Evolutionary conservation across 2,329 filamentous ascomycete species (phyloP).

Genomic region (Nemania diffusa): DNA sequence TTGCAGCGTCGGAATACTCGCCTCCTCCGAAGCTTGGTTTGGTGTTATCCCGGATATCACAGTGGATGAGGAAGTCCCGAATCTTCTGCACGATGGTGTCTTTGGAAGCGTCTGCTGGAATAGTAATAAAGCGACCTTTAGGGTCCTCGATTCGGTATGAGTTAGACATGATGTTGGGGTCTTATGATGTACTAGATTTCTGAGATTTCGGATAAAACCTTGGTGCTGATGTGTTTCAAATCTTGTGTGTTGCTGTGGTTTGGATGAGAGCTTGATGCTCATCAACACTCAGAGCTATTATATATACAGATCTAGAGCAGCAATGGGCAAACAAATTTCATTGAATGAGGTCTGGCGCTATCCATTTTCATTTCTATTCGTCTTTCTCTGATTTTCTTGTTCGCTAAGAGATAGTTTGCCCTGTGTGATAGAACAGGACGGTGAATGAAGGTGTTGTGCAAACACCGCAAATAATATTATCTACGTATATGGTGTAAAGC

Average conservation of each 20-base stretch:
- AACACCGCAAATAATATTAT: no score
- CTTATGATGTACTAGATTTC: background rate
- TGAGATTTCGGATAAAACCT: background rate
- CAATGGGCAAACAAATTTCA: background rate
- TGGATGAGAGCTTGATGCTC: background rate
- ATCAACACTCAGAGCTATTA: background rate
- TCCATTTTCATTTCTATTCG: no score
- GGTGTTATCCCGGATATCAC: conserved; percentile 1
- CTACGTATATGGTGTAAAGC: no score
- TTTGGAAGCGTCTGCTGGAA: background rate
- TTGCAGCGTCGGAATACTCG: conserved; percentile 13
- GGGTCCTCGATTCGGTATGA: conserved; percentile 3
- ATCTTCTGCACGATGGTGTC: background rate
- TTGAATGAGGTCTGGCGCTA: background rate
- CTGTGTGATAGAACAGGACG: no score
- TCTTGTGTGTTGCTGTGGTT: background rate
- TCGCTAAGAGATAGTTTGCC: no score
- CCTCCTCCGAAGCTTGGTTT: background rate
- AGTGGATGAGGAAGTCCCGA: conserved; percentile 9
- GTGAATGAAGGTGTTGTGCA: no score
- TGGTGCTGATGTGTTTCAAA: no score
- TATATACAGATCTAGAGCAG: background rate
- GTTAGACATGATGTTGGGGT: background rate
- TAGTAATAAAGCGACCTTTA: conserved; percentile 5
- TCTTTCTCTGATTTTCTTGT: no score